phyloP scores from a whole-genome alignment of 805 yeast species.

The Metschnikowia hibisci region DNA sequence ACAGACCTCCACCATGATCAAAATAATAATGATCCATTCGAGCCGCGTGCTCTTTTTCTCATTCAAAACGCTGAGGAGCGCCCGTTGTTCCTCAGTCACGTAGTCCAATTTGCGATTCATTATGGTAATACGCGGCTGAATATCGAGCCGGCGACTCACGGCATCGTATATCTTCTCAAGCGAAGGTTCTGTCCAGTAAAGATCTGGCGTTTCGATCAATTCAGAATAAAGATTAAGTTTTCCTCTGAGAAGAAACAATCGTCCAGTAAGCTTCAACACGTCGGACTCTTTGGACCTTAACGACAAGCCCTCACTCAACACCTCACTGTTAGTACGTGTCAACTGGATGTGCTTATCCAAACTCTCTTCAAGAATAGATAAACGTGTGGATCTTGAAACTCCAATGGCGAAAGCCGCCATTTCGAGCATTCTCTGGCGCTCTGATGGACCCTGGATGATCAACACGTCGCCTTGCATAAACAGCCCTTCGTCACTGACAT shows the following conservation, averaged over 20 bases:
- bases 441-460: conserved; percentile 49
- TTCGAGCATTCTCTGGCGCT: conserved; percentile 54
- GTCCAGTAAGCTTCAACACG: conserved; percentile 66
- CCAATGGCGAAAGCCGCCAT: conserved; percentile 90
- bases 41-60: conserved; percentile 73
- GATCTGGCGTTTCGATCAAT: conserved; percentile 85
- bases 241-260: conserved; percentile 71
- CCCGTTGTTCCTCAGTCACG: conserved; percentile 83
- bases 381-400: conserved; percentile 77
- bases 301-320: conserved; percentile 57
- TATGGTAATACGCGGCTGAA: conserved; percentile 71
- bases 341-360: conserved; percentile 64
- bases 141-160: conserved; percentile 69
- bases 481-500: conserved; percentile 30
- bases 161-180: conserved; percentile 71
- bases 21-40: conserved; percentile 83
- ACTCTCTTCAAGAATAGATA: conserved; percentile 72
- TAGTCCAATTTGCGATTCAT: conserved; percentile 84
- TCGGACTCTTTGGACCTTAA: conserved; percentile 49
- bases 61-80: conserved; percentile 66
- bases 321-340: conserved; percentile 62
- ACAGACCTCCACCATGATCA: conserved; percentile 80
- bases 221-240: conserved; percentile 82
- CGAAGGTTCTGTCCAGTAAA: conserved; percentile 90
- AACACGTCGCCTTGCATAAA: conserved; percentile 67